Base-by-base conservation (phyloP, 2,329 filamentous ascomycete species). In the Fusarium begoniae region DNA sequence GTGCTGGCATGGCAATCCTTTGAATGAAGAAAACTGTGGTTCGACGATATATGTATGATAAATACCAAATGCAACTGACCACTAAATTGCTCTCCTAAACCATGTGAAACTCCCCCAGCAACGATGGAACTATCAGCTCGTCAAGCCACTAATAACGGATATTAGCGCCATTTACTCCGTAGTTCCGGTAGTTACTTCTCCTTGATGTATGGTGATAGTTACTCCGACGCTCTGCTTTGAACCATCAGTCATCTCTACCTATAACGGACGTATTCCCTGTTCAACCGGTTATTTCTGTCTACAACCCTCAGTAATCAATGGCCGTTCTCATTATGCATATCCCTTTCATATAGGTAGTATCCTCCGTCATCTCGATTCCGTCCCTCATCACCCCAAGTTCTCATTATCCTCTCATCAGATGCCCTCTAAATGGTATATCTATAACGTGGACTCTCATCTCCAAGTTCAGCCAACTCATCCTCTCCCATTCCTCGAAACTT, bases 401-500 rank as follows among this genome's bases (percentile, higher is more conserved):
- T 22, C 51, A 50, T 41, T 55, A 24, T 53, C 54, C 38, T 40
- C 40, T 54, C 41, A 15, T 15, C 41, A 47, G 9, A 13, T 6
- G n/a, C 30, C 24, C 35, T 51, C 18, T 72, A 83, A 58, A 80
- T 80, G 35, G 86, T 87, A 72, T 87, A 89, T 57, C 81, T 80
- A 74, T 84, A 89, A 48, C 82, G 82, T 37, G 86, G 87, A 43
- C 86, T 88, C 61, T 88, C 87, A 26, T 89, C 87, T 3, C 87
- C 87, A 51, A 88, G 78, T 79, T 88, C 86, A 44, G 82, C 83
- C 57, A 88, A 72, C 74, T 88, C 85, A 12, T 87, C 85, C 40
- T 87, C 85, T 0, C 80, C 80, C 79, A 87, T 70, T 7, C 79
- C 80, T 40, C 80, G 78, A 59, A 87, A 80, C 69, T 82, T 81